Evolutionary conservation across 2,329 filamentous ascomycete genomes (phyloP).

Genomic region (Thielaviopsis euricoi): DNA sequence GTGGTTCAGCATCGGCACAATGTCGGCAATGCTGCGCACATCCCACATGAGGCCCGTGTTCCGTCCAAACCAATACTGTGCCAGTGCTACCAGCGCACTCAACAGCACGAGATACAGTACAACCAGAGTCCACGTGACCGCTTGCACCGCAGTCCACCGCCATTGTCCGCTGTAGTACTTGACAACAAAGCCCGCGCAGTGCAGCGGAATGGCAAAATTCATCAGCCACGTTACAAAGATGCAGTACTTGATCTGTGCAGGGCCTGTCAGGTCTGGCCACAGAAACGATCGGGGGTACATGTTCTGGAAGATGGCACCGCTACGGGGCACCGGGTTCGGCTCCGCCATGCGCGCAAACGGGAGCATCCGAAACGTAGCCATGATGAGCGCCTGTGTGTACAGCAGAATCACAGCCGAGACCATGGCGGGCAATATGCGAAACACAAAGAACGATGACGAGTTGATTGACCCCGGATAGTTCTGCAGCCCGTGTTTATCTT

Average conservation of each 20-base stretch:
- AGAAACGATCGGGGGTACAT: slow-evolving; percentile 55
- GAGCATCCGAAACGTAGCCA: slow-evolving; percentile 56
- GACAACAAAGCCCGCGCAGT: slow-evolving; percentile 59
- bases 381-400: slow-evolving; percentile 60
- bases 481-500: slow-evolving; percentile 45
- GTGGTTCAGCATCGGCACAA: slow-evolving; percentile 60
- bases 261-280: slow-evolving; percentile 41
- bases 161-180: slow-evolving; percentile 42
- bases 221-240: slow-evolving; percentile 59
- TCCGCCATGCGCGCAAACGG: slow-evolving; percentile 68
- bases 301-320: slow-evolving; percentile 49
- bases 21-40: slow-evolving; percentile 62
- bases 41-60: slow-evolving; percentile 76
- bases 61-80: slow-evolving; percentile 46
- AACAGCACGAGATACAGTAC: slow-evolving; percentile 55
- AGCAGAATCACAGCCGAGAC: slow-evolving; percentile 55
- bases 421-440: slow-evolving; percentile 69
- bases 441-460: slow-evolving; percentile 64
- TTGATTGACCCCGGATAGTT: slow-evolving; percentile 50
- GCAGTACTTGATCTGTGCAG: slow-evolving; percentile 48
- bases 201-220: slow-evolving; percentile 65
- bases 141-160: slow-evolving; percentile 66
- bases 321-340: slow-evolving; percentile 39
- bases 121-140: slow-evolving; percentile 62
- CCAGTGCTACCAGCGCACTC: slow-evolving; percentile 37